A percentile compares a stretch with the other conserved stretches of the same genome.
These are phyloP conservation scores for Saksenaea oblongispora DNA, from an alignment of 371 early-diverging fungal species.

Conservation along the genomic window DNA sequence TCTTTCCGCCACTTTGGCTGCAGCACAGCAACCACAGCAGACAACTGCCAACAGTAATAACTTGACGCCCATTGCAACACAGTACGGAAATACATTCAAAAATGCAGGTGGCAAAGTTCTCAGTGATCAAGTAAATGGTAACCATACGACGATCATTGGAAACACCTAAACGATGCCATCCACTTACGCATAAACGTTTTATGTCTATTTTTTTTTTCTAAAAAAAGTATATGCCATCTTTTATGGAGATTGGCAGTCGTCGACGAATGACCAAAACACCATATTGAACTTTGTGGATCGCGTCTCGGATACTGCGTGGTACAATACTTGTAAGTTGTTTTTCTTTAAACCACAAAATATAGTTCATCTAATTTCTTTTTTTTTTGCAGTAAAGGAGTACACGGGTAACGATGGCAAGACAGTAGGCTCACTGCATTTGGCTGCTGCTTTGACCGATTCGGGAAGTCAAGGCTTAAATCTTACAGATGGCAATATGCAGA, in stretches of 20 bases:
- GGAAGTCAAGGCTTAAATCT: conserved; percentile 45
- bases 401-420: conserved; percentile 35
- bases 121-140: conserved; percentile 47
- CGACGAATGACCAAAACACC: conserved; percentile 37
- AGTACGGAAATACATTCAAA: conserved; percentile 34
- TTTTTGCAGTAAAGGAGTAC: conserved; percentile 40
- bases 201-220: too few species aligned
- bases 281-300: conserved; percentile 49
- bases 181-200: conserved; percentile 7
- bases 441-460: conserved; percentile 44
- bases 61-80: conserved; percentile 14
- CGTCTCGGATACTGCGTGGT: conserved; percentile 48
- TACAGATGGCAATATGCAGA: conserved; percentile 32
- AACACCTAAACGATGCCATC: background rate
- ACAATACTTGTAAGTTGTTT: conserved; percentile 35
- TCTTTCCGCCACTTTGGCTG: conserved; percentile 2
- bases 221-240: conserved; percentile 45
- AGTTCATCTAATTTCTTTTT: background rate
- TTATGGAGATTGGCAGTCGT: conserved; percentile 52
- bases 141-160: background rate
- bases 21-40: conserved; percentile 8
- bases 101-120: conserved; percentile 46
- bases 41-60: conserved; percentile 10
- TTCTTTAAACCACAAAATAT: background rate
- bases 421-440: conserved; percentile 50